These are phyloP conservation scores for Chrysoporthe deuterocubensis DNA, from an alignment of 2,329 filamentous ascomycete species.

Conservation along the genomic window DNA sequence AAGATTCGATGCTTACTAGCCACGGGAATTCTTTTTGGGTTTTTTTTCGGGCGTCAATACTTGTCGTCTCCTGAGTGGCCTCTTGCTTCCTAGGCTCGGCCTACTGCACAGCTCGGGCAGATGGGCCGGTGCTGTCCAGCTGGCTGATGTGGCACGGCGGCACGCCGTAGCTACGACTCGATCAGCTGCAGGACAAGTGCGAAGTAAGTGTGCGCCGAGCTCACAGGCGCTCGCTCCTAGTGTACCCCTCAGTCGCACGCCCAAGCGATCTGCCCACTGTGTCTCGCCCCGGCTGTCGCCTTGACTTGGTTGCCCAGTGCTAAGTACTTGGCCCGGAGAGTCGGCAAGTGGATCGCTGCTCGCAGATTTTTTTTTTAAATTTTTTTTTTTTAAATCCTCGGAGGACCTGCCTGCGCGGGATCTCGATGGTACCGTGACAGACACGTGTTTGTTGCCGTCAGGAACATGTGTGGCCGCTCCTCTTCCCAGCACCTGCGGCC, in stretches of 20 bases:
- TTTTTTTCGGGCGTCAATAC: not conserved
- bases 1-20: not conserved
- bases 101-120: constrained; percentile 9
- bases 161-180: not conserved
- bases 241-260: not conserved
- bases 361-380: not conserved
- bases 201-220: not conserved
- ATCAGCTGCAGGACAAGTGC: not conserved
- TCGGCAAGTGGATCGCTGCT: constrained; percentile 9
- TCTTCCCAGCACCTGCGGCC: constrained; percentile 6
- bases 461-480: constrained; percentile 16
- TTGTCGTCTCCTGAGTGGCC: not conserved
- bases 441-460: constrained; percentile 13
- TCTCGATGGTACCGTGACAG: not conserved
- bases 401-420: not conserved
- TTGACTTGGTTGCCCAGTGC: too few species aligned
- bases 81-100: not conserved
- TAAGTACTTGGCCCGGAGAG: not conserved
- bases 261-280: not conserved
- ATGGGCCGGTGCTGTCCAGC: not conserved
- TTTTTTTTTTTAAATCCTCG: not conserved
- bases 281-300: not conserved
- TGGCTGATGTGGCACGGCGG: not conserved
- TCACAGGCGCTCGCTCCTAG: not conserved
- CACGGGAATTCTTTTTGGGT: not conserved